Conservation (phyloP, 163 green algal species). For the Coccomyxa subellipsoidea region DNA sequence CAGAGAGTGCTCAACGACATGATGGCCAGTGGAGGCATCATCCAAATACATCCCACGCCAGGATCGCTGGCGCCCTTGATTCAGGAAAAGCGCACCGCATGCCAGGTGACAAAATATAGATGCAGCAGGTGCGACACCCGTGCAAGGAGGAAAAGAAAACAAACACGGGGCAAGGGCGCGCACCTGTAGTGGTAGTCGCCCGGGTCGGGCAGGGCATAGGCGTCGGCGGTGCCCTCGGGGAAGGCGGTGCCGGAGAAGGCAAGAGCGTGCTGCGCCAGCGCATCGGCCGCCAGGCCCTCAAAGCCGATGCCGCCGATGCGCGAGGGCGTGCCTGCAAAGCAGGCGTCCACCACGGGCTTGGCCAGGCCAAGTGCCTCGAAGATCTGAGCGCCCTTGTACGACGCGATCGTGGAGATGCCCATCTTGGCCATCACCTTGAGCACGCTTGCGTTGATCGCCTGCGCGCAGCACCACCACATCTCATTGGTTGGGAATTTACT, state of each 20-base stretch:
- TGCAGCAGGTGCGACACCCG: no score
- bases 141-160: no score
- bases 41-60: no score
- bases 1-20: no score
- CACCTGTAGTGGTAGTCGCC: slow-evolving; percentile 69
- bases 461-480: no score
- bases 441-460: slow-evolving; percentile 71
- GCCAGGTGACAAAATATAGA: no score
- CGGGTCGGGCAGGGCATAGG: slow-evolving; percentile 49
- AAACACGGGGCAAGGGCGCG: no score
- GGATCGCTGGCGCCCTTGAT: no score
- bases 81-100: no score
- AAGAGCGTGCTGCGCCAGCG: slow-evolving; percentile 66
- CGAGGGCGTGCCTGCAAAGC: slow-evolving; percentile 82
- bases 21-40: no score
- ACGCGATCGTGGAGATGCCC: slow-evolving; percentile 91
- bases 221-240: slow-evolving; percentile 20
- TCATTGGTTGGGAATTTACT: not conserved
- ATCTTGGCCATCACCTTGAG: slow-evolving; percentile 96
- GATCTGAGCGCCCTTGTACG: slow-evolving; percentile 95
- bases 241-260: slow-evolving; percentile 55
- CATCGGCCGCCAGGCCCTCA: slow-evolving; percentile 62
- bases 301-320: slow-evolving; percentile 75
- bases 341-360: slow-evolving; percentile 66
- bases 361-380: slow-evolving; percentile 90